phyloP scores from a whole-genome alignment of 257 asterid genomes.

The Ajuga chamaepitys region DNA sequence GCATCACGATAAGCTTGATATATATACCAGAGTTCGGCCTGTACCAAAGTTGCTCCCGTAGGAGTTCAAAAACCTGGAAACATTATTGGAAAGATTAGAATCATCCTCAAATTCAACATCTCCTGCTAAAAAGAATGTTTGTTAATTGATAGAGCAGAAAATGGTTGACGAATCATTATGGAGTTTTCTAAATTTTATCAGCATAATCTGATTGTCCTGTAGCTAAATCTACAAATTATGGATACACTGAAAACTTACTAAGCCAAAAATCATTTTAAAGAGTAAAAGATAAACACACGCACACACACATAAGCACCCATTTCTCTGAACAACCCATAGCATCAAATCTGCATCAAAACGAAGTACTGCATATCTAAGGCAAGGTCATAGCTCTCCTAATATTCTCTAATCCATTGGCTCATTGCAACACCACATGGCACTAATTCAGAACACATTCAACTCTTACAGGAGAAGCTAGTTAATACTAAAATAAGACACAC shows the following conservation, averaged over 20 bases:
- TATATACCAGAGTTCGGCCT: conserved; percentile 67
- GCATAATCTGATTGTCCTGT: neutral
- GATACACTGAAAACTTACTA: neutral
- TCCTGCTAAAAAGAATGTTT: neutral
- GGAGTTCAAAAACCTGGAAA: conserved; percentile 83
- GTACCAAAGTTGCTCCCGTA: conserved; percentile 94
- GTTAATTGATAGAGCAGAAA: neutral
- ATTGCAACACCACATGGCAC: too few relatives aligned
- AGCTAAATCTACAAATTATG: neutral
- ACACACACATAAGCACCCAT: too few relatives aligned
- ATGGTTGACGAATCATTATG: neutral
- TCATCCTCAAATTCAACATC: neutral
- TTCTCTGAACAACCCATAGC: neutral
- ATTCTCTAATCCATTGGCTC: neutral
- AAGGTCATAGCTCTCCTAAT: too few relatives aligned
- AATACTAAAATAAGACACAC: too few relatives aligned
- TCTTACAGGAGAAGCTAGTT: too few relatives aligned
- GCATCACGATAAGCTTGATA: conserved; percentile 87
- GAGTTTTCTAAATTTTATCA: neutral
- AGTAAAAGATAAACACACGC: neutral
- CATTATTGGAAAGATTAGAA: neutral
- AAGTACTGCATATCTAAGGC: neutral
- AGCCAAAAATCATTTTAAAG: neutral
- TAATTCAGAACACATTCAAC: too few relatives aligned
- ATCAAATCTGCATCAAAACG: neutral